These are phyloP conservation scores for Amanita molliuscula DNA, from an alignment of 768 basidiomycete species.

Conservation along the genomic window DNA sequence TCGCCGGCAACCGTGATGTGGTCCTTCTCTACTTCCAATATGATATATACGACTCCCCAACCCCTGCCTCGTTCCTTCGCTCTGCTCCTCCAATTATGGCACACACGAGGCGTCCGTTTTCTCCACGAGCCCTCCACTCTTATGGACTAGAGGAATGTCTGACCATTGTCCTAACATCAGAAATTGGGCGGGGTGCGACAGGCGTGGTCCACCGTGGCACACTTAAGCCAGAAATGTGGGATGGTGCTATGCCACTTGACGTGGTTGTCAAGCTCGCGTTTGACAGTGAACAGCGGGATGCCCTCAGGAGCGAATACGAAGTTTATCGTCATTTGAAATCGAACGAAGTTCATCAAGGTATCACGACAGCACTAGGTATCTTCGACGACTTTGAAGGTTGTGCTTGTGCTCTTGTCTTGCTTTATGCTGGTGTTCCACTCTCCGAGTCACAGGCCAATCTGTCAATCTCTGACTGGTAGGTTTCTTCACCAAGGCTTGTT, in stretches of 20 bases:
- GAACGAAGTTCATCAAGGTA: slow-evolving; percentile 10
- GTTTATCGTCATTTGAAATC: slow-evolving; percentile 9
- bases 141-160: slow-evolving; percentile 10
- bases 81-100: slow-evolving; percentile 7
- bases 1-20: slow-evolving; percentile 3
- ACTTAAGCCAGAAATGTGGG: slow-evolving; percentile 9
- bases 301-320: slow-evolving; percentile 12
- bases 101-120: slow-evolving; percentile 5
- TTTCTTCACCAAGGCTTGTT: slow-evolving; percentile 4
- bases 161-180: slow-evolving; percentile 11
- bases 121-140: slow-evolving; percentile 8
- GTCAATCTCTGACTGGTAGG: not conserved
- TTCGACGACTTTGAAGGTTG: slow-evolving; percentile 11
- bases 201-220: slow-evolving; percentile 13
- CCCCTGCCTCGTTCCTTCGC: slow-evolving; percentile 7
- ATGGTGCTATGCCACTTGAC: slow-evolving; percentile 8
- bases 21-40: slow-evolving; percentile 9
- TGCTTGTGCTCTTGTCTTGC: slow-evolving; percentile 11
- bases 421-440: slow-evolving; percentile 8
- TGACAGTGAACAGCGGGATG: slow-evolving; percentile 10
- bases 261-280: slow-evolving; percentile 12
- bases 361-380: slow-evolving; percentile 8
- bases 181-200: slow-evolving; percentile 13
- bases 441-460: not conserved
- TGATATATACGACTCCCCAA: slow-evolving; percentile 6